Evolutionary conservation across 2,329 filamentous ascomycete species (phyloP).

Genomic region (Pseudogymnoascus sp.): DNA sequence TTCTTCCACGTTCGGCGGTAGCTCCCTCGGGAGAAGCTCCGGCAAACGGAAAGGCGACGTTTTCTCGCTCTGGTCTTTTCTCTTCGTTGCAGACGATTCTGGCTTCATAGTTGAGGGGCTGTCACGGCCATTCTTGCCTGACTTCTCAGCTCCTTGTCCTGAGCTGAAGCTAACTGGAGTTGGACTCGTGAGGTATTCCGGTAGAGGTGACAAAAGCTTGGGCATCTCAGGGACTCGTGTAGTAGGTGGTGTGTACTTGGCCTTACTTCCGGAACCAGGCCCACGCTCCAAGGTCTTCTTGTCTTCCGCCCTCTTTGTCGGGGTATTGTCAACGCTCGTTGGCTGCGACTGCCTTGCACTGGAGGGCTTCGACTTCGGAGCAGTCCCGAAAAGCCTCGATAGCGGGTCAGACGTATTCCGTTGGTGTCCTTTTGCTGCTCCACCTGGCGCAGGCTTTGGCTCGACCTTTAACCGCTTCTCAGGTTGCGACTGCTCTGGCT

Average conservation of each 20-base stretch:
- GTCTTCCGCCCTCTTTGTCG: background rate
- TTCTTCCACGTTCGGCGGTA: slow-evolving; percentile 26
- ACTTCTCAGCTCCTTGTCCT: background rate
- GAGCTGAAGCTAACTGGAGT: background rate
- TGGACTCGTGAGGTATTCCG: background rate
- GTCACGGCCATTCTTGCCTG: background rate
- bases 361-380: background rate
- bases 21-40: slow-evolving; percentile 24
- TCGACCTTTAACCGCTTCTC: slow-evolving; percentile 26
- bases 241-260: background rate
- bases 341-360: background rate
- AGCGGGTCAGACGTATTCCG: background rate
- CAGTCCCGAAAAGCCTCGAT: background rate
- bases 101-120: background rate
- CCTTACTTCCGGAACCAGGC: background rate
- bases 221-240: background rate
- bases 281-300: background rate
- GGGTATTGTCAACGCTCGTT: background rate
- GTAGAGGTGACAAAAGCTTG: background rate
- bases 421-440: background rate
- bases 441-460: background rate
- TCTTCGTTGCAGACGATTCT: background rate
- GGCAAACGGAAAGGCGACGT: slow-evolving; percentile 14
- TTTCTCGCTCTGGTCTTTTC: slow-evolving; percentile 3
- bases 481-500: slow-evolving; percentile 17